Evolutionary conservation across 352 stramenopile species (phyloP), one percentile per base, ranked within the genome.

Genomic region (Globisporangium spiculum): DNA sequence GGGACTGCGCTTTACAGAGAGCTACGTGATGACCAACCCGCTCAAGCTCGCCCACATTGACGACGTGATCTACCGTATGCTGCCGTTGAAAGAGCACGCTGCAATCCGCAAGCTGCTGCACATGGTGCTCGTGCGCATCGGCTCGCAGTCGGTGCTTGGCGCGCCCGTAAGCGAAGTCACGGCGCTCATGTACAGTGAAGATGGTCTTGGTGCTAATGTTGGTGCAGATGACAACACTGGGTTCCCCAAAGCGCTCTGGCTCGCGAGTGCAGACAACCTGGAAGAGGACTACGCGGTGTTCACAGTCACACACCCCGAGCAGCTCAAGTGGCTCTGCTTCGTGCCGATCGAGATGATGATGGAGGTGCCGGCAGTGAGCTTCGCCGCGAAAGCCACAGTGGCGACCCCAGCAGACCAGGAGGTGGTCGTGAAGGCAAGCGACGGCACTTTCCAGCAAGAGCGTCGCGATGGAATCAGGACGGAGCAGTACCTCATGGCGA

Each of bases 171-270:
- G 70, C 24, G 74, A 83, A 27, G 74, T 83, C 3, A 71, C 72
- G 24, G 53, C 66, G 8, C 66, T 81, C 16, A 48, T 83, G 22
- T 70, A 77, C 14, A 67, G 76, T 12, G 41, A 56, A 26, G 30
- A 27, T 34, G 6, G 2, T 6, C 20, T 1, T 59, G 26, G 22
- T 24, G 26, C 6, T n/a, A 5, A 20, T 27, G 32, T 2, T 38
- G 53, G 36, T 14, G 53, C 4, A 14, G 18, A 16, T 20, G 4
- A 12, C 10, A 6, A 3, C 3, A 58, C 18, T 62, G 1, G 65
- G 60, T 83, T 80, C 27, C 74, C 76, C 5, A 83, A 81, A 60
- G 57, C 64, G 14, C 57, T 83, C 26, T 81, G 72, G 76, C 67
- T 83, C 14, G 71, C 70, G 5, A 63, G 63, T 2, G 20, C 69